A percentile compares a stretch with the other conserved stretches of the same genome.
Evolutionary conservation across 2,329 filamentous ascomycete species (phyloP).

Genomic region (Penicillium sp.): DNA sequence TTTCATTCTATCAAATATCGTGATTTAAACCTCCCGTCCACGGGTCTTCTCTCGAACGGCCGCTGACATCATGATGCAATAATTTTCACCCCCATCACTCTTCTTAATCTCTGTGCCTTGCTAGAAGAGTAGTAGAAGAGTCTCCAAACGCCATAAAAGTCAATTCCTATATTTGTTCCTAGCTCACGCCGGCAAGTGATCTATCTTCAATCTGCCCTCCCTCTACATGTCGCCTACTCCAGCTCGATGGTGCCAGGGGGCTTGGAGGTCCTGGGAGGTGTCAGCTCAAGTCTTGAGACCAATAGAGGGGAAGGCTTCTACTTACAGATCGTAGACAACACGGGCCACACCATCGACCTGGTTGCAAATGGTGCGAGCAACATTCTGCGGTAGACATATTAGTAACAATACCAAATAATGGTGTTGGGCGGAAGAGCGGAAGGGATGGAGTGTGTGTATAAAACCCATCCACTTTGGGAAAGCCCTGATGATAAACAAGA

Average conservation of each 20-base stretch:
- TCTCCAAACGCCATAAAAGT: constrained; percentile 3
- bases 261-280: constrained; percentile 25
- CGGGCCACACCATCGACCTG: constrained; percentile 75
- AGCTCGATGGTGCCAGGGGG: constrained; percentile 37
- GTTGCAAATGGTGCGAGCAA: constrained; percentile 73
- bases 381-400: constrained; percentile 58
- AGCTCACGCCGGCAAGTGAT: background rate
- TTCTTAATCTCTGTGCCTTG: constrained; percentile 1
- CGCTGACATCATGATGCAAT: constrained; percentile 1
- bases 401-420: constrained; percentile 6
- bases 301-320: background rate
- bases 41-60: background rate
- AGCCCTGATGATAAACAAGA: background rate
- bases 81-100: background rate
- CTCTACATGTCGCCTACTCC: constrained; percentile 24
- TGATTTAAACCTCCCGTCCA: background rate
- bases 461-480: background rate
- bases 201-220: background rate
- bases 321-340: constrained; percentile 68
- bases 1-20: background rate
- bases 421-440: background rate
- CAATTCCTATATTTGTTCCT: constrained; percentile 5
- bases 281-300: constrained; percentile 7
- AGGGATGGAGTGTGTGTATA: background rate
- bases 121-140: background rate